These are phyloP conservation scores for Paralagenidium karlingii DNA, from an alignment of 352 stramenopile genomes.

Conservation along the genomic window DNA sequence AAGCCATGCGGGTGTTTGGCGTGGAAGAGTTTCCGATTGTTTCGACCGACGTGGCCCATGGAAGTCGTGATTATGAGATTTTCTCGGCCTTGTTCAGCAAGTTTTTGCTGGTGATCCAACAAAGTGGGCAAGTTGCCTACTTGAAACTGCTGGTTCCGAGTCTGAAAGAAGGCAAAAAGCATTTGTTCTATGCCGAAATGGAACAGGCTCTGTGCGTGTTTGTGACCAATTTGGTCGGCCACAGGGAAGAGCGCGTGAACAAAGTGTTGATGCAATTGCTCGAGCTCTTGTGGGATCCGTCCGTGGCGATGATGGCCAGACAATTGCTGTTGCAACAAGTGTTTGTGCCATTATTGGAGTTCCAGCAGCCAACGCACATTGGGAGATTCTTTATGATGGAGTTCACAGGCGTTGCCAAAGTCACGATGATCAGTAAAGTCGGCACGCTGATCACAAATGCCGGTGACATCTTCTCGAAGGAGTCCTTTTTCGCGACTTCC, in stretches of 20 bases:
- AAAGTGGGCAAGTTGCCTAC: conserved; percentile 25
- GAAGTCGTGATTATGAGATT: conserved; percentile 52
- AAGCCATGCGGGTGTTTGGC: conserved; percentile 30
- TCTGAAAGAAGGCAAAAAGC: conserved; percentile 40
- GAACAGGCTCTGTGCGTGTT: conserved; percentile 29
- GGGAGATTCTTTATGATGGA: conserved; percentile 6
- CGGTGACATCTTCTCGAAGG: conserved; percentile 18
- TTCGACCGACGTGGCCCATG: conserved; percentile 47
- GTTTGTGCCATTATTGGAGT: conserved; percentile 36
- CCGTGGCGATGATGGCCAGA: conserved; percentile 21
- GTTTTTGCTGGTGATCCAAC: conserved; percentile 38
- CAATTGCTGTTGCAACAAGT: conserved; percentile 29
- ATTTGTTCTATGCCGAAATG: conserved; percentile 44
- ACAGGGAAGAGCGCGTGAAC: background rate
- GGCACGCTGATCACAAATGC: conserved; percentile 50
- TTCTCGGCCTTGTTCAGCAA: conserved; percentile 39
- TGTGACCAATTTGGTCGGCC: conserved; percentile 3
- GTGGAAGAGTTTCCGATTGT: conserved; percentile 64
- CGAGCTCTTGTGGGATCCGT: conserved; percentile 24
- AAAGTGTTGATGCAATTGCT: conserved; percentile 9
- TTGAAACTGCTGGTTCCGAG: conserved; percentile 40
- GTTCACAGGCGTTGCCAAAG: conserved; percentile 19
- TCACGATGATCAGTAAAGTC: conserved; percentile 37
- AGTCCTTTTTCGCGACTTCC: conserved; percentile 28
- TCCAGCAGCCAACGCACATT: conserved; percentile 11